Conservation (phyloP, 2,329 filamentous ascomycete genomes). For the Aspergillus quadrilineatus region DNA sequence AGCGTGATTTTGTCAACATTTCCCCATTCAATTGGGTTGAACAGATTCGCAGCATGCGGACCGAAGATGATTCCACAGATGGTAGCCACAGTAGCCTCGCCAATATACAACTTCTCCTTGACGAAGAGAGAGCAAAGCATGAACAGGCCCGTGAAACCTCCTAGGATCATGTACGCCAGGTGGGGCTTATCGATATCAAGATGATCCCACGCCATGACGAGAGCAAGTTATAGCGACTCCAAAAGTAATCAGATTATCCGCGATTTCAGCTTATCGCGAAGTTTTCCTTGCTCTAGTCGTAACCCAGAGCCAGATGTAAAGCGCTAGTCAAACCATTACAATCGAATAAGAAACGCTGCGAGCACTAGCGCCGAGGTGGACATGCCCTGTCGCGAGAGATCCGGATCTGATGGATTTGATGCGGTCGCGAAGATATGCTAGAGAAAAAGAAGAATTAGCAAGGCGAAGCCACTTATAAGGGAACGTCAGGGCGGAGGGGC, state of each 20-base stretch:
- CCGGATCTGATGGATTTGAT: conserved; percentile 3
- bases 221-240: background rate
- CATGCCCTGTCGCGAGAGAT: conserved; percentile 27
- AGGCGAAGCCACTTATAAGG: background rate
- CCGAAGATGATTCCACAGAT: conserved; percentile 70
- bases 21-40: conserved; percentile 62
- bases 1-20: conserved; percentile 67
- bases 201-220: conserved; percentile 52
- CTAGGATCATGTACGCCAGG: conserved; percentile 96
- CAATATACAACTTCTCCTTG: conserved; percentile 98
- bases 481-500: background rate
- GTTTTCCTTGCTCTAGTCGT: background rate
- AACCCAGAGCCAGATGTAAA: background rate
- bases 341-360: conserved; percentile 5
- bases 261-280: background rate
- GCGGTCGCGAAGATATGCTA: conserved; percentile 1
- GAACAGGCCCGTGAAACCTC: conserved; percentile 95
- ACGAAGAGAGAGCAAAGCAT: conserved; percentile 98
- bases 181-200: conserved; percentile 81
- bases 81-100: conserved; percentile 89
- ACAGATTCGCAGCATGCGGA: conserved; percentile 64
- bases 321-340: conserved; percentile 7
- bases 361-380: conserved; percentile 20
- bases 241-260: background rate
- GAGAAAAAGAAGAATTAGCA: conserved; percentile 7